Base-by-base conservation (phyloP, 345 rosid genomes). In the Melastoma malabathricum region DNA sequence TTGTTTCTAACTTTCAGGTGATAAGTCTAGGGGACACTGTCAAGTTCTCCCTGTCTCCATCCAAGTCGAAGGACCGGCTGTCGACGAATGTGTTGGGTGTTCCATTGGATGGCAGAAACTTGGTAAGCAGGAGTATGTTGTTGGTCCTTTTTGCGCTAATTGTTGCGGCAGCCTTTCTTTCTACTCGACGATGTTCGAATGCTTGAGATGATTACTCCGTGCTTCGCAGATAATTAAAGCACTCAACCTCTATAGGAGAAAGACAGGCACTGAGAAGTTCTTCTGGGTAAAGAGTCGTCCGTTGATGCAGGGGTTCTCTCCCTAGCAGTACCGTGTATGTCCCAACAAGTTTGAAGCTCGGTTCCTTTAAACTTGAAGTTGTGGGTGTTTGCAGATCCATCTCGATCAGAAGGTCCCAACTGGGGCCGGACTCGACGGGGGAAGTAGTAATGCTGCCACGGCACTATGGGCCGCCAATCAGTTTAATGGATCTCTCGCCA, bases 401-500 rank as follows among this genome's bases (percentile, higher is more conserved):
- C 75, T 92, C 54, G 93, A 87, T 57, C 87, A 92, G 69, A 81
- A 71, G 61, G 90, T 84, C 60, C 96, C 96, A 16, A 81, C 88
- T 0, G 98, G 98, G 23, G 96, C 95, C 25, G 98, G 96, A 23
- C 93, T 92, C 43, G 96, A 93, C 47, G 96, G 98, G 68, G 98
- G 98, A 61, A 87, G 95, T 65, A 82, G 96, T 68, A 87, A 92
- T 76, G 98, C 96, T 54, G 96, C 96, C 43, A 92, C 96, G 25
- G 96, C 98, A 20, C 88, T 92, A 27, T 92, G 98, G 98, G 98
- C 96, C 6, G 98, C 95, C 44, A 92, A 92, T 72, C 83, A 82
- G 70, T 81, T 87, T 68, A 81, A 74, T 61, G 85, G 95, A 34
- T 59, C 75, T 69, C 51, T 64, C 58, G 98, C 76, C 34, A 71